Evolutionary conservation across 2,329 filamentous ascomycete genomes (phyloP).

Genomic region (Cladophialophora exuberans): DNA sequence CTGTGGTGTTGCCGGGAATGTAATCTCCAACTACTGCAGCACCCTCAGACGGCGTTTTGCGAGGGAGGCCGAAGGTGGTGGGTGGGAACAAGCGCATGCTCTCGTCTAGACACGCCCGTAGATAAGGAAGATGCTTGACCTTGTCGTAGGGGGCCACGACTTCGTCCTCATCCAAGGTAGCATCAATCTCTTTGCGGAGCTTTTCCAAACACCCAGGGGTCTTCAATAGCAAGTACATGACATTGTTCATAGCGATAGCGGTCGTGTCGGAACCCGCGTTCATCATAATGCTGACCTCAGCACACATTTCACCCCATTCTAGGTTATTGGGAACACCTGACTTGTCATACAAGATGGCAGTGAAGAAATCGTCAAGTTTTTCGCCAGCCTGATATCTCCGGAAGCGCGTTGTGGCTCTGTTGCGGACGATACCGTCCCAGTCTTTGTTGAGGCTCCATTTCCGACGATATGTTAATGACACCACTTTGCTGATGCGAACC

Average conservation of each 20-base stretch:
- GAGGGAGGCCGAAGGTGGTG: conserved; percentile 61
- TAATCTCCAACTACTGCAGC: conserved; percentile 67
- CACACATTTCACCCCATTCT: conserved; percentile 37
- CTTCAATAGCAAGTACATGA: conserved; percentile 55
- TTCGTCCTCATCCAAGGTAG: conserved; percentile 44
- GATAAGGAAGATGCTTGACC: conserved; percentile 63
- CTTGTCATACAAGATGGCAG: conserved; percentile 40
- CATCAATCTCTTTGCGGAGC: conserved; percentile 52
- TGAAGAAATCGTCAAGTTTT: conserved; percentile 60
- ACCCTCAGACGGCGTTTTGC: conserved; percentile 67
- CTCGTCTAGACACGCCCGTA: conserved; percentile 77
- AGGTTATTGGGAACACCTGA: conserved; percentile 45
- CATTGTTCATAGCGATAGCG: conserved; percentile 36
- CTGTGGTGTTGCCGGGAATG: conserved; percentile 70
- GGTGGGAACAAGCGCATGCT: conserved; percentile 75
- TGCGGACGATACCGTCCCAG: conserved; percentile 52
- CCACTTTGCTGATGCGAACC: conserved; percentile 15
- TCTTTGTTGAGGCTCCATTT: conserved; percentile 33
- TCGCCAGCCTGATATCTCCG: conserved; percentile 54
- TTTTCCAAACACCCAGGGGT: conserved; percentile 47
- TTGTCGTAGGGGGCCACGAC: conserved; percentile 55
- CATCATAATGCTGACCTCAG: conserved; percentile 25
- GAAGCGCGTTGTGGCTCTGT: conserved; percentile 49
- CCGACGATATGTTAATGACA: conserved; percentile 30
- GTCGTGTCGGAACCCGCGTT: conserved; percentile 27